A percentile compares a stretch with the other conserved stretches of the same genome.
These are phyloP conservation scores for Sparassis latifolia DNA, from an alignment of 1,284 basidiomycete species.

Conservation along the genomic window DNA sequence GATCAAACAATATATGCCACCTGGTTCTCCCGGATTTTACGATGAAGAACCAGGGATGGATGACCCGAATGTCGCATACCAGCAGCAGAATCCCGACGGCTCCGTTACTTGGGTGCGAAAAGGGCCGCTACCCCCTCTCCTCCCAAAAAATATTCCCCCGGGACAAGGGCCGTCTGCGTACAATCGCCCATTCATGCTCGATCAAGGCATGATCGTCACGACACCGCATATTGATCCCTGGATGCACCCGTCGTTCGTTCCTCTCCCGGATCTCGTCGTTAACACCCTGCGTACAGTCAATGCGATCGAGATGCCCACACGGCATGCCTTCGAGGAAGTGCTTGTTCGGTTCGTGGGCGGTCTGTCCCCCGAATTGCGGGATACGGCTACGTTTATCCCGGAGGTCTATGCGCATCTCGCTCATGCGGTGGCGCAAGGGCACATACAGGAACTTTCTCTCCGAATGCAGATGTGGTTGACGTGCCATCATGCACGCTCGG, in stretches of 20 bases:
- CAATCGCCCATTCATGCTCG: conserved; percentile 22
- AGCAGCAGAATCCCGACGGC: conserved; percentile 20
- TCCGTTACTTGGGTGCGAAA: conserved; percentile 23
- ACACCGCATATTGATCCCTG: conserved; percentile 46
- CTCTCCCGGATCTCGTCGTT: conserved; percentile 47
- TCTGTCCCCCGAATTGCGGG: conserved; percentile 49
- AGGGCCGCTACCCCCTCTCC: conserved; percentile 4
- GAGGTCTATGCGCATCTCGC: conserved; percentile 49
- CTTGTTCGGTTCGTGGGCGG: conserved; percentile 43
- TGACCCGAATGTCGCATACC: conserved; percentile 18
- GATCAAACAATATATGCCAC: conserved; percentile 24
- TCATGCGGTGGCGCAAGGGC: conserved; percentile 37
- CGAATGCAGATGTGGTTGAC: conserved; percentile 48
- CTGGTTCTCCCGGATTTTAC: conserved; percentile 17
- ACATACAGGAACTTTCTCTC: conserved; percentile 32
- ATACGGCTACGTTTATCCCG: conserved; percentile 50
- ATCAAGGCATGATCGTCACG: conserved; percentile 29
- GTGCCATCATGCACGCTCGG: conserved; percentile 54
- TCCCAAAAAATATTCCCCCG: not conserved
- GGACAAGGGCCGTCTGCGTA: not conserved
- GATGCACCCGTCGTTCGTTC: conserved; percentile 48
- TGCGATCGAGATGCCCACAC: conserved; percentile 53
- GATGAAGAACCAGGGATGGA: conserved; percentile 21
- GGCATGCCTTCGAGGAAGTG: conserved; percentile 43
- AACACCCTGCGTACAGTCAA: conserved; percentile 42